Conservation (phyloP, 176 grass and related monocot genomes). For the Oryza meyeriana region DNA sequence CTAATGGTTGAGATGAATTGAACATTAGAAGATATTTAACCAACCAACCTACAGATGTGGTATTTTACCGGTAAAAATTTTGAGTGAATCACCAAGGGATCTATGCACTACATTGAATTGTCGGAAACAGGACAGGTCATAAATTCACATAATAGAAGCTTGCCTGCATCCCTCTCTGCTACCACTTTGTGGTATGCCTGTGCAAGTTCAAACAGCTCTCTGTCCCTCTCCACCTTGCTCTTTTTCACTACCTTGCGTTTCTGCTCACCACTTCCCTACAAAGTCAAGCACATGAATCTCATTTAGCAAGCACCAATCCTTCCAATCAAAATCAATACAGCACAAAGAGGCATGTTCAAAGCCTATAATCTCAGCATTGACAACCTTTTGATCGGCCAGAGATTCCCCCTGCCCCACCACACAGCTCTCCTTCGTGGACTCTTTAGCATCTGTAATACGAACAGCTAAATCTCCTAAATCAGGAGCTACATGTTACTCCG, state of each 20-base stretch:
- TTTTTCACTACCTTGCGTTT: slow-evolving; percentile 76
- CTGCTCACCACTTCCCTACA: slow-evolving; percentile 57
- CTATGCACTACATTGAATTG: slow-evolving; percentile 12
- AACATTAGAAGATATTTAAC: not conserved
- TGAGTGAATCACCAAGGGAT: not conserved
- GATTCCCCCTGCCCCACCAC: slow-evolving; percentile 35
- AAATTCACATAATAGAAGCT: slow-evolving; percentile 32
- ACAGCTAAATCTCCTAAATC: slow-evolving; percentile 4
- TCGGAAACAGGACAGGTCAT: not conserved
- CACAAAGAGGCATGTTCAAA: not conserved
- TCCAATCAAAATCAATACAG: not conserved
- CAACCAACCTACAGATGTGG: not conserved
- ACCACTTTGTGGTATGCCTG: slow-evolving; percentile 78
- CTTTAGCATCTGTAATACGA: slow-evolving; percentile 54
- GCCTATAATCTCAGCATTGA: not conserved
- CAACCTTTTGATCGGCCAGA: slow-evolving; percentile 52
- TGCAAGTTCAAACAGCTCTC: slow-evolving; percentile 80
- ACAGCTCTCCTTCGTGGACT: slow-evolving; percentile 49
- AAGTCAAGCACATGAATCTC: slow-evolving; percentile 23
- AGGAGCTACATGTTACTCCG: slow-evolving; percentile 4
- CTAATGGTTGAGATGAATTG: slow-evolving; percentile 10
- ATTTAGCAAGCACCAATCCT: not conserved
- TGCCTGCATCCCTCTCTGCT: slow-evolving; percentile 90
- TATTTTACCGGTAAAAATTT: not conserved
- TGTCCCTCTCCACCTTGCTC: slow-evolving; percentile 83